These are phyloP conservation scores for Laetiporus sulphureus DNA, from an alignment of 1,284 basidiomycete species.

Conservation along the genomic window DNA sequence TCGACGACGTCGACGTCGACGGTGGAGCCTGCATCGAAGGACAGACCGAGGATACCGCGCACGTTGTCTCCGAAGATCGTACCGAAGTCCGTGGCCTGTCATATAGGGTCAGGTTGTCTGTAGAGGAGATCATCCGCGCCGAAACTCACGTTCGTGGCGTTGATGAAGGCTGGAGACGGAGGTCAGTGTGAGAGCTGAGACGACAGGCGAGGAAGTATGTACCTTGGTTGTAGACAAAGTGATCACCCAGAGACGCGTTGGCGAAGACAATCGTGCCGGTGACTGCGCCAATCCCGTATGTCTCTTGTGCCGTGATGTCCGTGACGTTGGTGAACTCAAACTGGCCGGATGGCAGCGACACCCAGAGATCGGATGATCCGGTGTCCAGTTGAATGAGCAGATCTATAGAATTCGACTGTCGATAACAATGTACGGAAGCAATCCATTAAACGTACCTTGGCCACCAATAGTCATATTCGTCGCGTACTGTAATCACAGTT, in stretches of 20 bases:
- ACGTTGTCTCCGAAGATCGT: constrained; percentile 17
- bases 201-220: no score
- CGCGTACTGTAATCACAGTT: constrained; percentile 14
- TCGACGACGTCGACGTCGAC: constrained; percentile 14
- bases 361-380: constrained; percentile 22
- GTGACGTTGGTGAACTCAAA: constrained; percentile 16
- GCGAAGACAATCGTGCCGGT: constrained; percentile 21
- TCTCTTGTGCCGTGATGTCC: constrained; percentile 12
- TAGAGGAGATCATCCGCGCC: no score
- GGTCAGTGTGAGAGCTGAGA: no score
- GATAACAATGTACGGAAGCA: not conserved
- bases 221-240: constrained; percentile 22
- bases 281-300: constrained; percentile 20
- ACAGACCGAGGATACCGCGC: constrained; percentile 22
- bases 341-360: constrained; percentile 6
- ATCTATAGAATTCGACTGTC: constrained; percentile 3
- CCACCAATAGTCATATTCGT: constrained; percentile 21
- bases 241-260: constrained; percentile 21
- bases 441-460: constrained; percentile 5
- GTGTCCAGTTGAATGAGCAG: constrained; percentile 21
- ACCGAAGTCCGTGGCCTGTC: constrained; percentile 15
- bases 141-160: constrained; percentile 15
- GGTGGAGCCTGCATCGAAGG: constrained; percentile 19
- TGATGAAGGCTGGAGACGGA: constrained; percentile 28
- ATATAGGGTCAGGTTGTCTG: no score